phyloP scores from a whole-genome alignment of 148 eudicot species.

The Tetragonia tetragonoides region DNA sequence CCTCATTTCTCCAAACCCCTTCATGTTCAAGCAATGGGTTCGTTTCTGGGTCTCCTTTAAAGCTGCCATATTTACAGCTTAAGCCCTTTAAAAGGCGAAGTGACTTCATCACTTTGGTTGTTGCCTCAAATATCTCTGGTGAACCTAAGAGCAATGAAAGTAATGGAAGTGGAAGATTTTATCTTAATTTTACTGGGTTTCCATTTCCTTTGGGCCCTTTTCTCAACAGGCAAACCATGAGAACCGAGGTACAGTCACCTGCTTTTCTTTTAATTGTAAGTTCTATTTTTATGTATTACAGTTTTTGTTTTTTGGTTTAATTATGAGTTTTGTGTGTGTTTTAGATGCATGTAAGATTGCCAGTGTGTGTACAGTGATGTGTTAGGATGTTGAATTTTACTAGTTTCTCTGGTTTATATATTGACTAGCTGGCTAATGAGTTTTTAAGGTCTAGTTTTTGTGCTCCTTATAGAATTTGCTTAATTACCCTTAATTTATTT shows the following conservation, averaged over 20 bases:
- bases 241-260: constrained; percentile 58
- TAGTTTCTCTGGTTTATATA: too few species aligned
- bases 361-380: too few species aligned
- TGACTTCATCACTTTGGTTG: constrained; percentile 35
- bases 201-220: constrained; percentile 97
- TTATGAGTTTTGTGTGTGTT: neutral
- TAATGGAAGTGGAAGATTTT: constrained; percentile 62
- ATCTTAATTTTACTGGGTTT: constrained; percentile 86
- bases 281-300: neutral
- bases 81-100: constrained; percentile 22
- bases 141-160: neutral
- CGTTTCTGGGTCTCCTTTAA: constrained; percentile 39
- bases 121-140: constrained; percentile 40
- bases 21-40: constrained; percentile 20
- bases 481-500: too few species aligned
- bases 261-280: neutral
- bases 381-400: too few species aligned
- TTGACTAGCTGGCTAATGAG: too few species aligned
- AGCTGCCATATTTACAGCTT: constrained; percentile 26
- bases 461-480: too few species aligned
- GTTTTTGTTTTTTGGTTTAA: neutral
- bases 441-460: too few species aligned
- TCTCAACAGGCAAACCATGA: constrained; percentile 75
- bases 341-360: neutral
- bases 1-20: too few species aligned